Percentiles rank a stretch among this genome's conserved stretches.
Conservation (phyloP, 208 protist species). For the Kentomonas sorsogonicus region DNA sequence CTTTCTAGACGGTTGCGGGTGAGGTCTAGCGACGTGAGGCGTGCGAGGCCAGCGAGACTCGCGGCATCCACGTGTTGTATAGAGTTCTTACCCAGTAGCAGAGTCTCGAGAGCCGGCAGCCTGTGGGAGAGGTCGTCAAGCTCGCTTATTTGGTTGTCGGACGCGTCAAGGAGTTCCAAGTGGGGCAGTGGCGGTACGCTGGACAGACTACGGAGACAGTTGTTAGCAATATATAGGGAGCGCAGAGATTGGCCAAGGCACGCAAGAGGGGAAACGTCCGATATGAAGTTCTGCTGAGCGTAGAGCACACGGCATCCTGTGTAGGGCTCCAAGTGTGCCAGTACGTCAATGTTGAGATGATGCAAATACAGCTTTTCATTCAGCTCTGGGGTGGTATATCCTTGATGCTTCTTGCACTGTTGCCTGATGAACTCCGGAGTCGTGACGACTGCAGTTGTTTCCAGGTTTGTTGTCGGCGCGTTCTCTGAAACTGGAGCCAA, state of each 20-base stretch:
- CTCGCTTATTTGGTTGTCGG: constrained; percentile 61
- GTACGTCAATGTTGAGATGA: constrained; percentile 69
- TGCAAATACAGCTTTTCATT: constrained; percentile 94
- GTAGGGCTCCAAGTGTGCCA: constrained; percentile 72
- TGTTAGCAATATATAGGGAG: constrained; percentile 86
- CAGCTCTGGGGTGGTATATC: constrained; percentile 85
- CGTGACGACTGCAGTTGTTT: constrained; percentile 29
- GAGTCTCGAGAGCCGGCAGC: constrained; percentile 35
- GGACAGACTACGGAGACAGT: constrained; percentile 61
- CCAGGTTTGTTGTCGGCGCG: too few species aligned
- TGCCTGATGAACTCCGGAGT: constrained; percentile 46
- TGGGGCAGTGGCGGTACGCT: constrained; percentile 53
- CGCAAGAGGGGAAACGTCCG: constrained; percentile 66
- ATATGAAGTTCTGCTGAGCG: constrained; percentile 88
- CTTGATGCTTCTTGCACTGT: constrained; percentile 62
- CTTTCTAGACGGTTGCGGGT: constrained; percentile 30
- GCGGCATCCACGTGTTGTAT: constrained; percentile 16
- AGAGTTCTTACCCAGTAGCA: constrained; percentile 53
- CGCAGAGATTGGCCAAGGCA: constrained; percentile 43
- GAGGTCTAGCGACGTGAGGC: constrained; percentile 32
- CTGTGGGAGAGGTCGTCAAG: constrained; percentile 35
- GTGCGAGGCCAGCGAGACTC: neutral
- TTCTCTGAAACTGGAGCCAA: too few species aligned
- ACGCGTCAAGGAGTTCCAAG: constrained; percentile 79
- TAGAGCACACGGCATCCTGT: constrained; percentile 82